Conservation (phyloP, 331 rosid genomes). For the Stylosanthes scabra region DNA sequence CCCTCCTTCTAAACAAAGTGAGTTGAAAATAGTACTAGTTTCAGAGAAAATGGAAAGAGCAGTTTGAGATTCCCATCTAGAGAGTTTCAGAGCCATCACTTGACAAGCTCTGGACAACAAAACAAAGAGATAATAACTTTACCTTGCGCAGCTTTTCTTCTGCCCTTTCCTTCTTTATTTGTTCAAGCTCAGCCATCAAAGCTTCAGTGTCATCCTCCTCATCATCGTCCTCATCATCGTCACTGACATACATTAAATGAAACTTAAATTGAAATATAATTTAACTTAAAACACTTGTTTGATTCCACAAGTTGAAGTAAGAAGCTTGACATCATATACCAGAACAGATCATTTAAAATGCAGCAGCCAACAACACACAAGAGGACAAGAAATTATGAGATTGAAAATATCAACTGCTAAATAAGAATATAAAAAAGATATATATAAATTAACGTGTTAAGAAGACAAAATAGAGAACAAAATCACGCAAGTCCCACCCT, state of each 20-base stretch:
- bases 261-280: not conserved
- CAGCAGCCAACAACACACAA: slow-evolving; percentile 2
- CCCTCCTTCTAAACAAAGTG: too few relatives aligned
- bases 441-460: not conserved
- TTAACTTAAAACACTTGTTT: not conserved
- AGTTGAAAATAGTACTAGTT: not conserved
- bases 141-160: slow-evolving; percentile 91
- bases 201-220: slow-evolving; percentile 97
- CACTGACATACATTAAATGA: slow-evolving; percentile 42
- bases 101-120: not conserved
- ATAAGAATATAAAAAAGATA: not conserved
- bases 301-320: not conserved
- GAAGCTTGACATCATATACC: slow-evolving; percentile 23
- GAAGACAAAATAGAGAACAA: not conserved
- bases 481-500: too few relatives aligned
- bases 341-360: slow-evolving; percentile 7
- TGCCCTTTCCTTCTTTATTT: slow-evolving; percentile 90
- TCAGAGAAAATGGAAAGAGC: not conserved
- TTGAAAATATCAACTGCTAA: not conserved
- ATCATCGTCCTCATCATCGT: slow-evolving; percentile 57
- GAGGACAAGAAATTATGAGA: slow-evolving; percentile 2
- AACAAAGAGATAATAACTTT: slow-evolving; percentile 24
- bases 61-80: not conserved
- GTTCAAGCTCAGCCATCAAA: slow-evolving; percentile 92
- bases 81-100: slow-evolving; percentile 24